A percentile compares a stretch with the other conserved stretches of the same genome.
phyloP scores from a whole-genome alignment of 163 green algal species.

The Prototheca cutis region DNA sequence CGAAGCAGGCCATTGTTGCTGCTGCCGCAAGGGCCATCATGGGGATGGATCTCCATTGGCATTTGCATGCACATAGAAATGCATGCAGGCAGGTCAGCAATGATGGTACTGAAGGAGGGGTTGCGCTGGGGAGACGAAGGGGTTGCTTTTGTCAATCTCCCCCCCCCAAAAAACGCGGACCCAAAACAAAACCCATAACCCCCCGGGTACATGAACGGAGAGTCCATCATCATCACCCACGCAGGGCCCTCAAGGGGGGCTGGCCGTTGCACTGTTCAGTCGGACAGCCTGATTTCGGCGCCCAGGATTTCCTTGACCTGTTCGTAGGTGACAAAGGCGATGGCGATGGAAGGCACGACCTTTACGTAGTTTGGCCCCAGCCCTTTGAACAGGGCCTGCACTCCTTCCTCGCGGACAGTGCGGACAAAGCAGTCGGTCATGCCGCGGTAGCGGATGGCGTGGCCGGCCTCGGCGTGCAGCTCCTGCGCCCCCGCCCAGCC shows the following conservation, averaged over 20 bases:
- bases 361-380: constrained; percentile 96
- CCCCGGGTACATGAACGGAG: background rate
- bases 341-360: constrained; percentile 93
- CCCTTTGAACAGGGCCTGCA: constrained; percentile 50
- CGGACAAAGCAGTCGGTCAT: constrained; percentile 94
- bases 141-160: no score
- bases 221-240: background rate
- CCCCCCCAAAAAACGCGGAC: no score
- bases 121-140: no score
- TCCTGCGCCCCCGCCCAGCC: constrained; percentile 58
- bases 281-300: constrained; percentile 81
- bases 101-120: no score
- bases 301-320: constrained; percentile 78
- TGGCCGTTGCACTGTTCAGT: constrained; percentile 29
- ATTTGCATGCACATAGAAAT: no score
- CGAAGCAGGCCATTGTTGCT: no score
- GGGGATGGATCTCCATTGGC: no score
- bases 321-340: constrained; percentile 96
- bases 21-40: no score
- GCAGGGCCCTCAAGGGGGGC: background rate
- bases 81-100: no score
- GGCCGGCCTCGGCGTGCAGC: constrained; percentile 57
- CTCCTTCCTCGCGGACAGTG: constrained; percentile 82
- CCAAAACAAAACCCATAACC: no score
- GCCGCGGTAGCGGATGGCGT: constrained; percentile 74